These are phyloP conservation scores for Diphasiastrum complanatum DNA, from an alignment of 83 land plant genomes.

Conservation along the genomic window DNA sequence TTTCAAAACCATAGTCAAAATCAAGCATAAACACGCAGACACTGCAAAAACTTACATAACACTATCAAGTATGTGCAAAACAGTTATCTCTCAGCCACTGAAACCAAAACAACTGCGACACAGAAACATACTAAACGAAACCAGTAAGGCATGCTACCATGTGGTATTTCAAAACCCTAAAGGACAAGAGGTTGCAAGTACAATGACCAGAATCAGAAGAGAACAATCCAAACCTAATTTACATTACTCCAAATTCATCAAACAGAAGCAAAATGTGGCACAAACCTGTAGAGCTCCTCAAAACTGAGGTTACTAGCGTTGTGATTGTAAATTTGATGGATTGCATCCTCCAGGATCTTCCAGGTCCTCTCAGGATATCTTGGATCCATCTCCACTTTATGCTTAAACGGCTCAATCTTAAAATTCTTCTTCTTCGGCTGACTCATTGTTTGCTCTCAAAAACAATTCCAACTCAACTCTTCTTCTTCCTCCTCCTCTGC, in stretches of 20 bases:
- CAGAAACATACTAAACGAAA: too few species aligned
- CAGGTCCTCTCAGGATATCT: slow-evolving; percentile 93
- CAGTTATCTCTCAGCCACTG: too few species aligned
- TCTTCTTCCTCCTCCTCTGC: not conserved
- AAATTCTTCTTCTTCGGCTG: slow-evolving; percentile 72
- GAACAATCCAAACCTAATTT: not conserved
- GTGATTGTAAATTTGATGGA: slow-evolving; percentile 94
- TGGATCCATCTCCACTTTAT: slow-evolving; percentile 91
- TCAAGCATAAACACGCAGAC: too few species aligned
- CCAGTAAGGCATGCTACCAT: too few species aligned
- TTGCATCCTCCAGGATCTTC: slow-evolving; percentile 93
- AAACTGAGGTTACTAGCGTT: slow-evolving; percentile 96
- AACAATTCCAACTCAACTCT: slow-evolving; percentile 8
- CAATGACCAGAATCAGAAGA: too few species aligned
- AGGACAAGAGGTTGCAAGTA: too few species aligned
- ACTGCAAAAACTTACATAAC: too few species aligned
- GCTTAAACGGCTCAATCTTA: slow-evolving; percentile 95
- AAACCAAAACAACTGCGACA: too few species aligned
- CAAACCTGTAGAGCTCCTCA: slow-evolving; percentile 90
- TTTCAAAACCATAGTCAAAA: too few species aligned
- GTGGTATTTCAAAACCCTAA: too few species aligned
- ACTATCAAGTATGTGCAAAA: too few species aligned
- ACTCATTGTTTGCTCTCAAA: slow-evolving; percentile 49
- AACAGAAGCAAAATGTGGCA: not conserved
- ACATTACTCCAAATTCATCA: not conserved